phyloP scores from a whole-genome alignment of 306 rosid genomes.

The Cucumis sativus region DNA sequence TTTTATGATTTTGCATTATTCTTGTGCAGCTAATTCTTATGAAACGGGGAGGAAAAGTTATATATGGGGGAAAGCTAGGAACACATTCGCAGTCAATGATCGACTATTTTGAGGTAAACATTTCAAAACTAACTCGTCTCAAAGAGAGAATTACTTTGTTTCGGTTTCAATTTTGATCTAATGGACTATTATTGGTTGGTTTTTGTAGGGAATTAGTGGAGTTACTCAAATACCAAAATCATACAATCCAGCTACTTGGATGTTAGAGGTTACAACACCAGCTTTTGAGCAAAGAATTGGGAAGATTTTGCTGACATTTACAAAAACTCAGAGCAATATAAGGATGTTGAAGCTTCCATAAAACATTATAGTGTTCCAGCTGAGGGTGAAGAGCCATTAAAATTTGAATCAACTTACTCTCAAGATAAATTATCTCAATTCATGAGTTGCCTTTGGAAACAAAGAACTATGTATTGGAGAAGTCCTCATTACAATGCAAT shows the following conservation, averaged over 20 bases:
- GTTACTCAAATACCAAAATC: constrained; percentile 42
- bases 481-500: constrained; percentile 64
- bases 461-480: constrained; percentile 87
- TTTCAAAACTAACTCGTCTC: too few species aligned
- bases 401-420: constrained; percentile 41
- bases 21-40: constrained; percentile 64
- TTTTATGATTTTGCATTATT: background rate
- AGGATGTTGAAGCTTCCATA: constrained; percentile 52
- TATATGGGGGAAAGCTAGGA: constrained; percentile 85
- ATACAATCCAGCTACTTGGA: constrained; percentile 94
- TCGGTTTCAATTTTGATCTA: too few species aligned
- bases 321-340: constrained; percentile 36
- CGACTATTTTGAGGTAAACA: constrained; percentile 61
- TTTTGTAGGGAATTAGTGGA: constrained; percentile 35
- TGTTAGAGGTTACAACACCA: constrained; percentile 77
- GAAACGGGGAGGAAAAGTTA: constrained; percentile 80
- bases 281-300: constrained; percentile 46
- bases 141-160: too few species aligned
- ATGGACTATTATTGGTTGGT: background rate
- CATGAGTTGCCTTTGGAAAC: constrained; percentile 54
- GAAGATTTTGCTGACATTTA: constrained; percentile 51
- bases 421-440: constrained; percentile 36
- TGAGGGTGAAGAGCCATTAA: constrained; percentile 38
- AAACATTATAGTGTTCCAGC: constrained; percentile 40
- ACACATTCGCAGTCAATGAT: constrained; percentile 52